A percentile compares a stretch with the other conserved stretches of the same genome.
These are phyloP conservation scores for Trichoderma cornu-damae DNA, from an alignment of 2,329 filamentous ascomycete species.

Conservation along the genomic window DNA sequence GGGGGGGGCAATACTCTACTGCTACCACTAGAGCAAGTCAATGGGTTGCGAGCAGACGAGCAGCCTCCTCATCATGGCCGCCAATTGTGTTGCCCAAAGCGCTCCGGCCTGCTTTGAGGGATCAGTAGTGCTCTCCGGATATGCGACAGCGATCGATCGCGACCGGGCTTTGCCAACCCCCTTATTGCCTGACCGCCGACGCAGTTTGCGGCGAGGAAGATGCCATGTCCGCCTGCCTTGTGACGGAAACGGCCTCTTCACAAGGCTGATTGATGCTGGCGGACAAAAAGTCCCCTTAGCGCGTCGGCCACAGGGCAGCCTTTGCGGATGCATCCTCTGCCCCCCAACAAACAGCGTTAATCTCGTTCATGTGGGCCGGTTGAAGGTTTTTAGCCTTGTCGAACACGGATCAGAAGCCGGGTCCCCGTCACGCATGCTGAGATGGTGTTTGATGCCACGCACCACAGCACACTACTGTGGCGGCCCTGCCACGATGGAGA, in stretches of 20 bases:
- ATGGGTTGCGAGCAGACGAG: neutral
- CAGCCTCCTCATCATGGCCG: neutral
- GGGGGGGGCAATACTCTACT: neutral
- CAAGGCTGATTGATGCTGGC: conserved; percentile 7
- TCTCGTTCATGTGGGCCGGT: conserved; percentile 8
- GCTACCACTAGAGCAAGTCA: neutral
- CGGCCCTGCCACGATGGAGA: neutral
- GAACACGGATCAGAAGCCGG: conserved; percentile 17
- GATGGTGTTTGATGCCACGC: neutral
- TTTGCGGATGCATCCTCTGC: neutral
- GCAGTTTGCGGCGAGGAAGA: conserved; percentile 2
- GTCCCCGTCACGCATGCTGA: neutral
- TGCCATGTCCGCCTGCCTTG: neutral
- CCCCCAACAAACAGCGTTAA: conserved; percentile 12
- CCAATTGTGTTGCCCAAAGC: neutral
- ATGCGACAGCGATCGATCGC: neutral
- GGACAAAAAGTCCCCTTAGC: conserved; percentile 13
- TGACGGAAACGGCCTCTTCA: neutral
- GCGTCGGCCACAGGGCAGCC: conserved; percentile 4
- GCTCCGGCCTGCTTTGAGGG: too few relatives aligned
- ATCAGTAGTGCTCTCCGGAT: neutral
- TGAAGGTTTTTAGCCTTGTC: conserved; percentile 18
- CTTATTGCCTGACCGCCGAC: neutral
- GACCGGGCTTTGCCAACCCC: too few relatives aligned
- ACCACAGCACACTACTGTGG: too few relatives aligned